These are phyloP conservation scores for Pseudogymnoascus sp. DNA, from an alignment of 2,329 filamentous ascomycete species.

Conservation along the genomic window DNA sequence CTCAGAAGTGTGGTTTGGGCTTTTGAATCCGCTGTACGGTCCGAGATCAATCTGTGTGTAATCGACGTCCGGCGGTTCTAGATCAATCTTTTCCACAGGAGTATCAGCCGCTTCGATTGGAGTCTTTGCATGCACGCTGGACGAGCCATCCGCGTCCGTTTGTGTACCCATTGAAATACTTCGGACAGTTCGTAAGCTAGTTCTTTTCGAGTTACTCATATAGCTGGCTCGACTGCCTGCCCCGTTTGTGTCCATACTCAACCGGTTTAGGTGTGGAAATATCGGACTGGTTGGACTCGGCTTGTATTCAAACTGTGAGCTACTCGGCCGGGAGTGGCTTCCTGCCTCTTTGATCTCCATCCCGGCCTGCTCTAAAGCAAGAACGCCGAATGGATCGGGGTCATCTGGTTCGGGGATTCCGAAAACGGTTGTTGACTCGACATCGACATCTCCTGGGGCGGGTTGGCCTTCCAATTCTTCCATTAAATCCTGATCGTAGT, in stretches of 20 bases:
- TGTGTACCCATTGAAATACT: conserved; percentile 61
- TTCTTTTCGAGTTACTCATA: conserved; percentile 52
- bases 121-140: conserved; percentile 33
- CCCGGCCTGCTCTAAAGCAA: conserved; percentile 84
- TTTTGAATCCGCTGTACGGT: conserved; percentile 28
- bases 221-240: conserved; percentile 64
- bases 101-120: conserved; percentile 25
- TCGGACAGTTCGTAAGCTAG: conserved; percentile 57
- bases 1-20: conserved; percentile 19
- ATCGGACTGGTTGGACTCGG: conserved; percentile 69
- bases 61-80: conserved; percentile 46
- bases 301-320: conserved; percentile 76
- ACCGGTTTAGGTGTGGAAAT: conserved; percentile 48
- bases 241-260: conserved; percentile 60
- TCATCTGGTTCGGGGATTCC: conserved; percentile 74
- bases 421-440: conserved; percentile 50
- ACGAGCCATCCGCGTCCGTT: conserved; percentile 48
- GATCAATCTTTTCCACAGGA: conserved; percentile 36
- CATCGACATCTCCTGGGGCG: conserved; percentile 67
- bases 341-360: conserved; percentile 89
- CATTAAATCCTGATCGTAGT: conserved; percentile 63
- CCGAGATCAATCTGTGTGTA: conserved; percentile 53
- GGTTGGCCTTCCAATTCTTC: conserved; percentile 57
- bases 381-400: conserved; percentile 85
- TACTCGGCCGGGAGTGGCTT: conserved; percentile 62